Conservation (phyloP, 1,284 basidiomycete species). For the Pisolithus thermaeus region DNA sequence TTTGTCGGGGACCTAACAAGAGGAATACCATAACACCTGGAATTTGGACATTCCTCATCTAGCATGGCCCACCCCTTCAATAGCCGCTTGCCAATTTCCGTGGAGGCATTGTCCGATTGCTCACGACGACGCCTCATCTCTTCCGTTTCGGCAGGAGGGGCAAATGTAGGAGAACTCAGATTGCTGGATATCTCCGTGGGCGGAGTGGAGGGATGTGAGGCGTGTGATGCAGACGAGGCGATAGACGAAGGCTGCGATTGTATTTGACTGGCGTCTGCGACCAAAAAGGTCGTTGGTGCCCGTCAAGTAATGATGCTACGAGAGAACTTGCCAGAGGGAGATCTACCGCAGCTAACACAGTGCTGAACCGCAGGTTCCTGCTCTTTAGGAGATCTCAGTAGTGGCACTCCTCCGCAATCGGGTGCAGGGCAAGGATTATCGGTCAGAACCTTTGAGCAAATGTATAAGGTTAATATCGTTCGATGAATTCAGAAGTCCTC, state of each 20-base stretch:
- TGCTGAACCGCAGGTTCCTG: conserved; percentile 42
- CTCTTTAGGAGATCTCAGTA: conserved; percentile 60
- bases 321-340: conserved; percentile 28
- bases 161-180: conserved; percentile 56
- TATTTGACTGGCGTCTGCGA: conserved; percentile 16
- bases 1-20: conserved; percentile 67
- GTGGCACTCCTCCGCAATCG: conserved; percentile 53
- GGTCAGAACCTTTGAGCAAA: conserved; percentile 51
- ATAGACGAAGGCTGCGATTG: conserved; percentile 39
- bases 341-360: conserved; percentile 57
- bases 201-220: conserved; percentile 63
- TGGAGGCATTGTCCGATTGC: conserved; percentile 74
- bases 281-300: conserved; percentile 12
- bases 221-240: conserved; percentile 41
- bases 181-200: conserved; percentile 63
- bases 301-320: background rate
- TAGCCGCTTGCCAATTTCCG: conserved; percentile 69
- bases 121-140: conserved; percentile 61
- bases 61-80: conserved; percentile 83
- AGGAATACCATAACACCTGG: conserved; percentile 64
- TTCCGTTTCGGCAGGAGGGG: conserved; percentile 54
- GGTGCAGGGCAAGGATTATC: conserved; percentile 52
- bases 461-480: conserved; percentile 11
- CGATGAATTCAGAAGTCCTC: conserved; percentile 12
- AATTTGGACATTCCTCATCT: conserved; percentile 70